Conservation (phyloP, 2,329 filamentous ascomycete species). For the Pseudocercospora fuligena region DNA sequence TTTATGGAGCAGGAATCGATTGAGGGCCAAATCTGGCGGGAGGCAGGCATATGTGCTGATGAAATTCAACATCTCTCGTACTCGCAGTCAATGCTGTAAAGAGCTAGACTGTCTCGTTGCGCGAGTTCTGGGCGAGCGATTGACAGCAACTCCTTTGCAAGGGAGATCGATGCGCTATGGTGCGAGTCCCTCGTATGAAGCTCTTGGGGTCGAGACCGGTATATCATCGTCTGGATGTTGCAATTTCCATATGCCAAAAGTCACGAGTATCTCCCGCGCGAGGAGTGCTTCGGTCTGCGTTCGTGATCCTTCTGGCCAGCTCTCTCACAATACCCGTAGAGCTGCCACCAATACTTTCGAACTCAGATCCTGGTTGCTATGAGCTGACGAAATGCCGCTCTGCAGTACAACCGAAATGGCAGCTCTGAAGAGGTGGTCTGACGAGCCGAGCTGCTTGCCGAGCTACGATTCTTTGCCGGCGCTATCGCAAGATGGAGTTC, state of each 20-base stretch:
- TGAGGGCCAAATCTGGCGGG: neutral
- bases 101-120: neutral
- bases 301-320: neutral
- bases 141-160: neutral
- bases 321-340: neutral
- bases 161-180: neutral
- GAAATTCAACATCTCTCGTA: neutral
- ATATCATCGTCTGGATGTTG: neutral
- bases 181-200: neutral
- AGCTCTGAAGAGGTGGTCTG: neutral
- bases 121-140: neutral
- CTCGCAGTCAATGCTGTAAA: neutral
- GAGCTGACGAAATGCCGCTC: neutral
- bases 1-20: neutral
- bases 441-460: neutral
- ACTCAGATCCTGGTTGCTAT: neutral
- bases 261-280: neutral
- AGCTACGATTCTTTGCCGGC: slow-evolving; percentile 11
- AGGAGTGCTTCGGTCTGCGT: neutral
- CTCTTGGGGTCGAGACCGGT: neutral
- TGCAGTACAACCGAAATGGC: neutral
- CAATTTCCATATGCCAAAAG: neutral
- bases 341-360: neutral
- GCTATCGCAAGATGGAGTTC: neutral
- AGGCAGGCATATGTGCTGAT: neutral